Evolutionary conservation across 805 yeast species (phyloP).

Genomic region (Babjeviella inositovora): DNA sequence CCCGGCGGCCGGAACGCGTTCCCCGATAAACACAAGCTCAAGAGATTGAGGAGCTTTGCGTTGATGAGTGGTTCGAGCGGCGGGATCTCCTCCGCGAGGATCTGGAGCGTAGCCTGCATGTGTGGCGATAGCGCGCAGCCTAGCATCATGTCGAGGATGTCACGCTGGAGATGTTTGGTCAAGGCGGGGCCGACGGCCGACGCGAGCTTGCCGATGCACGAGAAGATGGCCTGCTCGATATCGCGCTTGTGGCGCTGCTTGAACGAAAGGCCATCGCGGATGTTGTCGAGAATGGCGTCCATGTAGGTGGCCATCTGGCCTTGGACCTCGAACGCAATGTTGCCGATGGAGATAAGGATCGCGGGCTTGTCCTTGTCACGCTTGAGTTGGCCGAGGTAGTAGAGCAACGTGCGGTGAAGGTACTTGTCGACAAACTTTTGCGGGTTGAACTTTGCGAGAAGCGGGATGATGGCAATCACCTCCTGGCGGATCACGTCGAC

Average conservation of each 20-base stretch:
- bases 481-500: slow-evolving; percentile 66
- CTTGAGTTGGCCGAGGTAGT: slow-evolving; percentile 65
- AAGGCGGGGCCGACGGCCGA: slow-evolving; percentile 86
- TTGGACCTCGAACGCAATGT: slow-evolving; percentile 65
- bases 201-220: slow-evolving; percentile 77
- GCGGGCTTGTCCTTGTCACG: slow-evolving; percentile 63
- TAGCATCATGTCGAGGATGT: slow-evolving; percentile 63
- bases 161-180: slow-evolving; percentile 75
- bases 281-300: slow-evolving; percentile 73
- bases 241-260: slow-evolving; percentile 51
- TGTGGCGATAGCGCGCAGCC: slow-evolving; percentile 74
- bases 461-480: slow-evolving; percentile 71
- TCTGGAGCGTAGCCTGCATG: slow-evolving; percentile 60
- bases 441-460: slow-evolving; percentile 66
- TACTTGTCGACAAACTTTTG: slow-evolving; percentile 64
- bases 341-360: slow-evolving; percentile 70
- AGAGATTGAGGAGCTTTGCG: slow-evolving; percentile 49
- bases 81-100: slow-evolving; percentile 59
- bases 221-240: slow-evolving; percentile 73
- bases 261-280: slow-evolving; percentile 61
- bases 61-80: slow-evolving; percentile 63
- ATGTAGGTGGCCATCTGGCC: slow-evolving; percentile 77
- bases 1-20: slow-evolving; percentile 75
- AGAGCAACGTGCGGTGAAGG: slow-evolving; percentile 63
- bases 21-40: slow-evolving; percentile 71